phyloP scores from a whole-genome alignment of 768 basidiomycete genomes.

The Suillus weaverae region DNA sequence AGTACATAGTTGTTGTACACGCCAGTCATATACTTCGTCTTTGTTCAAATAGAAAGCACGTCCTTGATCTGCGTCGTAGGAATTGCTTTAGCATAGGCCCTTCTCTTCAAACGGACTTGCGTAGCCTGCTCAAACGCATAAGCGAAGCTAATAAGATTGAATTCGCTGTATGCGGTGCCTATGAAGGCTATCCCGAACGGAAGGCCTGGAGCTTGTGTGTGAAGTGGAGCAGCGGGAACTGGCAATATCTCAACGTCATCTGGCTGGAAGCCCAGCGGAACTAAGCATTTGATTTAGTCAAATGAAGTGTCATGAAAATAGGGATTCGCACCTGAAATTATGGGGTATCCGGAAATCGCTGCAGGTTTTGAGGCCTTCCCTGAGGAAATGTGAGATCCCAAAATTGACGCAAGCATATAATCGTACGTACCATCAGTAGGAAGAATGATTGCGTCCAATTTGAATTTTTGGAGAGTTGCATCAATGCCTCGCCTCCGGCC shows the following conservation, averaged over 20 bases:
- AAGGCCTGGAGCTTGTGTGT: constrained; percentile 40
- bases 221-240: constrained; percentile 42
- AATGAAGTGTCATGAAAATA: not conserved
- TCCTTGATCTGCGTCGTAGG: constrained; percentile 53
- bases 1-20: too few relatives aligned
- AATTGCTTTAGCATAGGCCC: constrained; percentile 51
- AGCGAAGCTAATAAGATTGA: constrained; percentile 53
- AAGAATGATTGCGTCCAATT: constrained; percentile 53
- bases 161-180: constrained; percentile 62
- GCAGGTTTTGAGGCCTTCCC: constrained; percentile 32
- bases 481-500: constrained; percentile 57
- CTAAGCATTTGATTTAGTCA: constrained; percentile 22
- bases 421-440: constrained; percentile 38
- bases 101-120: constrained; percentile 46
- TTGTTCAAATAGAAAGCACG: constrained; percentile 23
- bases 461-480: constrained; percentile 44
- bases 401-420: not conserved
- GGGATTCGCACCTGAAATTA: constrained; percentile 53
- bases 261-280: constrained; percentile 62
- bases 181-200: constrained; percentile 65
- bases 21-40: not conserved
- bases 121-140: constrained; percentile 71
- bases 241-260: constrained; percentile 41
- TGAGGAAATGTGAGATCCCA: constrained; percentile 4
- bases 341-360: constrained; percentile 67